phyloP scores from a whole-genome alignment of 495 filamentous ascomycete species.

The Xylaria longipes region DNA sequence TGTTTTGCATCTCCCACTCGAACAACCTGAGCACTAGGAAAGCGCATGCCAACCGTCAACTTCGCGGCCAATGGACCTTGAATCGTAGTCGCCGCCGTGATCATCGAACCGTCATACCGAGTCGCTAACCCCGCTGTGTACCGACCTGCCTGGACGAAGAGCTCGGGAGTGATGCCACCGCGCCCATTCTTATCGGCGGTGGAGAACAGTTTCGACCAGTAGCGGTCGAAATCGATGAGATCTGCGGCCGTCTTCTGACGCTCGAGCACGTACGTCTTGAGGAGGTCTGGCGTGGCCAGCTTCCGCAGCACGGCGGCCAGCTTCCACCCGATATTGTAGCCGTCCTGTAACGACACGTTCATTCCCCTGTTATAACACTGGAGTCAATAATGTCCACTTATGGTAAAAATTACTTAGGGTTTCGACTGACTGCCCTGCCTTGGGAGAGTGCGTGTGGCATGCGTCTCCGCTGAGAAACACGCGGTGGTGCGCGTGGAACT shows the following conservation, averaged over 20 bases:
- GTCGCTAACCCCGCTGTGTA: conserved; percentile 71
- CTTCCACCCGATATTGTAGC: conserved; percentile 81
- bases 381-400: too few relatives aligned
- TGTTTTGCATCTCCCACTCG: conserved; percentile 63
- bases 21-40: conserved; percentile 63
- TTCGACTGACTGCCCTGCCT: conserved; percentile 78
- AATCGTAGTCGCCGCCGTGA: conserved; percentile 44
- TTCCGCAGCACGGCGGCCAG: conserved; percentile 68
- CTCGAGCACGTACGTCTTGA: conserved; percentile 75
- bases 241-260: conserved; percentile 71
- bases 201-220: conserved; percentile 69
- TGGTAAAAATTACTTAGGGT: too few relatives aligned
- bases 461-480: conserved; percentile 75
- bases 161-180: conserved; percentile 59
- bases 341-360: conserved; percentile 66
- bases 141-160: conserved; percentile 64
- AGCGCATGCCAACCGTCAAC: conserved; percentile 62
- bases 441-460: conserved; percentile 74
- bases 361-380: conserved; percentile 54
- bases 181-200: conserved; percentile 36
- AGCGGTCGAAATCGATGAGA: conserved; percentile 75
- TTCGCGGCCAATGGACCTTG: conserved; percentile 42
- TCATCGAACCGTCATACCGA: conserved; percentile 59
- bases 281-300: conserved; percentile 52
- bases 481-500: conserved; percentile 61